Evolutionary conservation across 306 rosid genomes (phyloP), one percentile per base, ranked within the genome.

Genomic region (Pyrus bretschneideri): DNA sequence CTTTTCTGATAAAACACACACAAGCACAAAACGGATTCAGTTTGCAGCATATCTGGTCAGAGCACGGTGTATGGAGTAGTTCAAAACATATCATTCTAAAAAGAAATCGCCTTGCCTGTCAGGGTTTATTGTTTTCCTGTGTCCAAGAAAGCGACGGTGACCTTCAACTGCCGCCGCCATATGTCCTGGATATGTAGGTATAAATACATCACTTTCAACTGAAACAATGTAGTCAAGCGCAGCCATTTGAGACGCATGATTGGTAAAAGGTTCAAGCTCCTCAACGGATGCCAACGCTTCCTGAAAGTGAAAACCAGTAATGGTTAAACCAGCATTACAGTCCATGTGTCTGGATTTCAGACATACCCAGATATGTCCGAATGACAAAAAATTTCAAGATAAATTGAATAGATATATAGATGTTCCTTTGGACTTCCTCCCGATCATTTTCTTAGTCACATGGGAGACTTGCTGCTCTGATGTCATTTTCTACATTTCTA

Each of bases 131-230:
- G 98, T 95, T 85, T 88, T 95, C 80, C 89, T 91, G 80, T 95
- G 96, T 45, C 96, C 96, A 74, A 95, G 79, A 85, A 86, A 95
- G 80, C 97, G 87, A 18, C 97, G 96, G 78, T 95, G 97, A 15
- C 98, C 98, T 89, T 92, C 97, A 45, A 95, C 97, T 46, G 98
- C 91, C 83, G 97, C 86, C 58, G 97, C 97, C 98, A 95, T 92
- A 84, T 95, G 92, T 77, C 98, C 98, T 6, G 97, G 87, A 84
- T 95, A 79, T 64, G 98, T 79, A 31, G 98, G 96, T 67, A 90
- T 74, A 78, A 95, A 95, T 75, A 95, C 93, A 82, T 92, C 96
- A 72, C 98, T 90, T 91, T 92, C 93, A 9, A 90, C 81, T 71
- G 96, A 95, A 82, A 92, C 88, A 78, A 95, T 82, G 86, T 92